These are phyloP conservation scores for Talaromyces sp. DNA, from an alignment of 2,329 filamentous ascomycete genomes.

Conservation along the genomic window DNA sequence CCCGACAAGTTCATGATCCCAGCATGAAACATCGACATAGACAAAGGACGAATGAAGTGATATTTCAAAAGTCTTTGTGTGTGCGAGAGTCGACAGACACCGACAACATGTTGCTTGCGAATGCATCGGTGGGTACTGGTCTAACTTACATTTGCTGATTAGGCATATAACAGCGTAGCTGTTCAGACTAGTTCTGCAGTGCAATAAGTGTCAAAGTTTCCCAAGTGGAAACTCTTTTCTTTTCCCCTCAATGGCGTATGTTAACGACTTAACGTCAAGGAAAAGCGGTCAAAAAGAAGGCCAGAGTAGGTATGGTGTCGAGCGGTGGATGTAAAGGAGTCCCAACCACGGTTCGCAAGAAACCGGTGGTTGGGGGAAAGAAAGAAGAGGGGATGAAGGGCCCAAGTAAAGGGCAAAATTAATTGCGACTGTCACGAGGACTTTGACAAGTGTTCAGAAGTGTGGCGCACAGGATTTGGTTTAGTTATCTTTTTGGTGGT, in stretches of 20 bases:
- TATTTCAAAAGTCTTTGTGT: neutral
- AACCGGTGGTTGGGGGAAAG: conserved; percentile 10
- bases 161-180: neutral
- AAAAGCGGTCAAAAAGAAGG: conserved; percentile 8
- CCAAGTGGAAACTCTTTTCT: conserved; percentile 3
- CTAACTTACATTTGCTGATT: conserved; percentile 16
- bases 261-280: neutral
- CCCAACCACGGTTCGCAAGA: conserved; percentile 10
- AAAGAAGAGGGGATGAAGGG: neutral
- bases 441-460: neutral
- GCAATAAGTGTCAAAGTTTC: neutral
- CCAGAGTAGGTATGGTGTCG: conserved; percentile 8
- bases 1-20: neutral
- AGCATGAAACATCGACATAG: neutral
- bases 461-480: neutral
- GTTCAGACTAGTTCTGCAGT: neutral
- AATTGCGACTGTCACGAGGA: neutral
- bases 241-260: conserved; percentile 7
- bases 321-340: neutral
- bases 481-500: conserved; percentile 4
- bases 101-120: neutral
- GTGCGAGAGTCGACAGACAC: neutral
- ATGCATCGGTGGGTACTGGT: conserved; percentile 6
- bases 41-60: neutral
- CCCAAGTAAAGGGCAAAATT: no score